A percentile compares a stretch with the other conserved stretches of the same genome.
Evolutionary conservation across 345 rosid genomes (phyloP).

Genomic region (Excoecaria agallocha): DNA sequence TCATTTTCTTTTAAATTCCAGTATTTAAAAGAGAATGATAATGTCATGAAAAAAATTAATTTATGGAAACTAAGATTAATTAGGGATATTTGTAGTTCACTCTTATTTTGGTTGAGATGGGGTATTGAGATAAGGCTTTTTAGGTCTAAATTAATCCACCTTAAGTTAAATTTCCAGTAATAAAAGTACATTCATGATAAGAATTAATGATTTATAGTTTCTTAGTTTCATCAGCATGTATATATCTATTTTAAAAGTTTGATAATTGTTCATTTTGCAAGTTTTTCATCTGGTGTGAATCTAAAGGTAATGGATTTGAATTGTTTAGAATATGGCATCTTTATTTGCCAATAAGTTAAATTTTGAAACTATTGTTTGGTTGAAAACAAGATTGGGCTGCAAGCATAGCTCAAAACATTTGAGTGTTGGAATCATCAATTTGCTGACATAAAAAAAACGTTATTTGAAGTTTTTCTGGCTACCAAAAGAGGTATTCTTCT

Average conservation of each 20-base stretch:
- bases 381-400: background rate
- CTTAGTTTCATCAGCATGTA: background rate
- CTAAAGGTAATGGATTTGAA: background rate
- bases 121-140: no score
- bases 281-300: background rate
- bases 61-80: no score
- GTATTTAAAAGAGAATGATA: no score
- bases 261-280: background rate
- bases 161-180: no score
- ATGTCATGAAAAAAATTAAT: no score
- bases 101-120: no score
- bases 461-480: constrained; percentile 33
- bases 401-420: background rate
- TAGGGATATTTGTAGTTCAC: no score
- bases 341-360: background rate
- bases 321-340: background rate
- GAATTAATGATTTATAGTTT: no score
- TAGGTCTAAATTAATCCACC: no score
- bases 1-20: no score
- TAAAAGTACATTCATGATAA: no score
- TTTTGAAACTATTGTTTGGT: background rate
- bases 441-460: background rate
- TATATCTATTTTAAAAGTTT: background rate
- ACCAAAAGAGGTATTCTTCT: constrained; percentile 56
- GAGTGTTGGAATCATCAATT: background rate